Evolutionary conservation across 1,284 basidiomycete species (phyloP), one percentile per base, ranked within the genome.

Genomic region (Paramarasmius palmivorus): DNA sequence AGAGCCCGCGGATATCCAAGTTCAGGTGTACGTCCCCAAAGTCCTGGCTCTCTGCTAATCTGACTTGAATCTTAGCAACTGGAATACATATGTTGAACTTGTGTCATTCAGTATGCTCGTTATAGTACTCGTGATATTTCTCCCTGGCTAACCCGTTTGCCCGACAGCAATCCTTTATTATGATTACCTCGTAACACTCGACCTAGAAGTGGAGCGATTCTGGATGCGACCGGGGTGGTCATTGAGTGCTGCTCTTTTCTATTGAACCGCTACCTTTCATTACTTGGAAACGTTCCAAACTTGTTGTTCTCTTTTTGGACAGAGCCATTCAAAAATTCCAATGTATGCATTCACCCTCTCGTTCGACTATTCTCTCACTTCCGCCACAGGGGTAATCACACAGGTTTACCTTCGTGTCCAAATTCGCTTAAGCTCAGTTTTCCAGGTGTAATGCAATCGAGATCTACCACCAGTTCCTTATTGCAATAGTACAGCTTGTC

Each of bases 101-200:
- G n/a, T 19, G 10, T 38, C 38, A 35, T 54, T 54, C 40, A 46
- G 52, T 54, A 42, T n/a, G n/a, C n/a, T n/a, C n/a, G n/a, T n/a
- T n/a, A n/a, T n/a, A 15, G 47, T 26, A 40, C 22, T 40, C 39
- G n/a, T 40, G 10, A 3, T 14, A 19, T 17, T 9, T 22, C 9
- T 14, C 39, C 12, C 39, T 5, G 12, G 10, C 39, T n/a, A n/a
- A n/a, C 22, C 39, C 22, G 17, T 19, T 9, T 17, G 12, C 17
- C 22, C 39, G 22, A 17, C n/a, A 76, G 72, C 52, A 0, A 63
- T 75, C 36, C 65, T 77, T 8, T 68, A 70, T 41, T 76, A 77
- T 44, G 76, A 78, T 56, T 74, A 73, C 51, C 9, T 63, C 6
- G 59, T 76, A 32, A 78, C 74, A 1, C 48, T 76, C 14, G 49